Evolutionary conservation across 768 basidiomycete species (phyloP).

Genomic region (Kwoniella dendrophila): DNA sequence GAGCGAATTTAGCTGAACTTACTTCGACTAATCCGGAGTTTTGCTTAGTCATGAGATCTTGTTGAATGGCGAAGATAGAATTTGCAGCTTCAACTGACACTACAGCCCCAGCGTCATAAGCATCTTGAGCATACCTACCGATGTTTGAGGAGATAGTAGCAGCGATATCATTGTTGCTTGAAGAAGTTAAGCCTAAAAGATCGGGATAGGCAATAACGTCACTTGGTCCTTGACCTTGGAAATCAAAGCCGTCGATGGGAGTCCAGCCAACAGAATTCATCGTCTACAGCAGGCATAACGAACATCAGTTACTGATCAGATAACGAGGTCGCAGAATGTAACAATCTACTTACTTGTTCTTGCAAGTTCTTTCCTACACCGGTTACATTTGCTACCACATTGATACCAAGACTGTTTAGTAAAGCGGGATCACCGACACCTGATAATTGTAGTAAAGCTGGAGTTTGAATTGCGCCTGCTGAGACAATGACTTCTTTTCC

Average conservation of each 20-base stretch:
- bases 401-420: constrained; percentile 62
- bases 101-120: constrained; percentile 33
- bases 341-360: constrained; percentile 61
- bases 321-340: not conserved
- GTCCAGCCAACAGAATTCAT: constrained; percentile 42
- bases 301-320: not conserved
- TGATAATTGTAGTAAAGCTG: constrained; percentile 66
- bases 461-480: constrained; percentile 60
- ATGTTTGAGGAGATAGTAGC: constrained; percentile 30
- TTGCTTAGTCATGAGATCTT: constrained; percentile 36
- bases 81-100: constrained; percentile 44
- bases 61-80: constrained; percentile 47
- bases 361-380: constrained; percentile 70
- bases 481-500: constrained; percentile 65
- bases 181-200: constrained; percentile 29
- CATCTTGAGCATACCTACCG: constrained; percentile 22
- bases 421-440: constrained; percentile 72
- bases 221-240: constrained; percentile 28
- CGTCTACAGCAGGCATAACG: constrained; percentile 2
- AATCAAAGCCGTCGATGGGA: constrained; percentile 22
- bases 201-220: constrained; percentile 19
- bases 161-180: constrained; percentile 32
- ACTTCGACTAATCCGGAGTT: constrained; percentile 50
- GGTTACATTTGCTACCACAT: constrained; percentile 66
- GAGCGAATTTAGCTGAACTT: constrained; percentile 24